Conservation (phyloP, 495 filamentous ascomycete genomes). For the Neurospora sublineolata region DNA sequence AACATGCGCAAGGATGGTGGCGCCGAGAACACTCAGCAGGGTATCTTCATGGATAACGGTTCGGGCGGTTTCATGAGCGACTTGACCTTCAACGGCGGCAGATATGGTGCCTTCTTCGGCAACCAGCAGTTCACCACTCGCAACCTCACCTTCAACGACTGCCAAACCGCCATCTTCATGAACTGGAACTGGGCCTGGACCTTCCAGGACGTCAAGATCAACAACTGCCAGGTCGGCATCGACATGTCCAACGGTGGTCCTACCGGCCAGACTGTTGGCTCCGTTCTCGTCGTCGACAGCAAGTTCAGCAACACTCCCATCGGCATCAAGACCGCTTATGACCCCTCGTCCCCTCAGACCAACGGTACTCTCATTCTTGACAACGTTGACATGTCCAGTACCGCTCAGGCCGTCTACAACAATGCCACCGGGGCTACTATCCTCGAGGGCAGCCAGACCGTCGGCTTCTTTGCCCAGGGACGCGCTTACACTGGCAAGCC, state of each 20-base stretch:
- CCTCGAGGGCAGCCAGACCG: conserved; percentile 57
- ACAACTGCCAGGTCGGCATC: conserved; percentile 67
- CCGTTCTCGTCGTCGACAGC: conserved; percentile 72
- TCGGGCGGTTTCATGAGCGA: conserved; percentile 82
- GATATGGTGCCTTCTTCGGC: conserved; percentile 73
- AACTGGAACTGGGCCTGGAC: conserved; percentile 95
- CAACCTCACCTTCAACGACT: conserved; percentile 81
- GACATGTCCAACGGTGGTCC: conserved; percentile 63
- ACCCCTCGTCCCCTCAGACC: conserved; percentile 47
- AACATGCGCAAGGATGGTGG: conserved; percentile 69
- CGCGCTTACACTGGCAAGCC: conserved; percentile 44
- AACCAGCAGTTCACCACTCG: conserved; percentile 94
- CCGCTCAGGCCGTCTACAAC: conserved; percentile 39
- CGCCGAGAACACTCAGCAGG: conserved; percentile 62
- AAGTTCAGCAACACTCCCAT: conserved; percentile 59
- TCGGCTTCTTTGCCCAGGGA: conserved; percentile 67
- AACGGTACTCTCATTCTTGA: conserved; percentile 75
- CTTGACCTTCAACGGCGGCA: conserved; percentile 77
- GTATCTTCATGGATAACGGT: conserved; percentile 97
- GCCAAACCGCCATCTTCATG: conserved; percentile 81
- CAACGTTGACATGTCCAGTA: conserved; percentile 65
- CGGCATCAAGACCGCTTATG: conserved; percentile 65
- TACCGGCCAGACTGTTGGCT: conserved; percentile 59
- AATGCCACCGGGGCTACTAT: conserved; percentile 49
- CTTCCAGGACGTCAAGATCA: conserved; percentile 70